These are phyloP conservation scores for Penicillium antarcticum DNA, from an alignment of 495 filamentous ascomycete genomes.

Conservation along the genomic window DNA sequence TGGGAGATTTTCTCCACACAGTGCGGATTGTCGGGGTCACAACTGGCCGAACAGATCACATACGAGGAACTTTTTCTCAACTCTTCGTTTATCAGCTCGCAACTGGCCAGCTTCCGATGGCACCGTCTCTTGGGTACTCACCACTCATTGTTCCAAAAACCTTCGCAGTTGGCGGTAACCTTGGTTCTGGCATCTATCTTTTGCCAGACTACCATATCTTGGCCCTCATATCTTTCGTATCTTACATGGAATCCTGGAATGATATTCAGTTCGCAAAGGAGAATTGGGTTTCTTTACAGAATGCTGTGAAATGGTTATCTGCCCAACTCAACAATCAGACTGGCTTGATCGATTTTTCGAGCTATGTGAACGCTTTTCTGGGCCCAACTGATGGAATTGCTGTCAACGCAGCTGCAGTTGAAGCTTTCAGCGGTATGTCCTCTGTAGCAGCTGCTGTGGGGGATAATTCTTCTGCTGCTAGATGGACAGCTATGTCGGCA, in stretches of 20 bases:
- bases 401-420: background rate
- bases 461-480: background rate
- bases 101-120: constrained; percentile 1
- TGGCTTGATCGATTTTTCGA: background rate
- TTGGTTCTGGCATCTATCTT: background rate
- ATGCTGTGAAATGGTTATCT: background rate
- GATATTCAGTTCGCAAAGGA: background rate
- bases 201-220: constrained; percentile 6
- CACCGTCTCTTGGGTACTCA: constrained; percentile 3
- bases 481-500: background rate
- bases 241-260: background rate
- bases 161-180: background rate
- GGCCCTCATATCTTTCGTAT: background rate
- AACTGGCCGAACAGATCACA: background rate
- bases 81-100: background rate
- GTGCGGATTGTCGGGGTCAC: background rate
- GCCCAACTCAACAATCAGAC: background rate
- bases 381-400: background rate
- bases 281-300: background rate
- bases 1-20: constrained; percentile 2
- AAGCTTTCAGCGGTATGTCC: background rate
- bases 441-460: background rate
- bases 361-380: background rate
- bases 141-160: background rate
- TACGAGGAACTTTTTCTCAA: background rate